Conservation (phyloP, 2,329 filamentous ascomycete species). For the Metarhizium sp. region DNA sequence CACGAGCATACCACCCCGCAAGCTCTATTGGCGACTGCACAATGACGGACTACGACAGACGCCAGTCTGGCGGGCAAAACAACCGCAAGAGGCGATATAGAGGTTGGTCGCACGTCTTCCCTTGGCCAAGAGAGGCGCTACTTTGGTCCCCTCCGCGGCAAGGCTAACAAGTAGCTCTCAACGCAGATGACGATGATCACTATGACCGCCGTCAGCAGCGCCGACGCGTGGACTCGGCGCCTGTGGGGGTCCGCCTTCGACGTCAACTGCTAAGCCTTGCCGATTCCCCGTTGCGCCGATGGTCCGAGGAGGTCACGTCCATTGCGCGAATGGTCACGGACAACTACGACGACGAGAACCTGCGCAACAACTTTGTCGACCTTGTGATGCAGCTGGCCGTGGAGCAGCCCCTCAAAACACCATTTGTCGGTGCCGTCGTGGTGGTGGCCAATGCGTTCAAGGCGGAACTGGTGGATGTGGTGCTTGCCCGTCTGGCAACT, state of each 20-base stretch:
- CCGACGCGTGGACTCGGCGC: slow-evolving; percentile 61
- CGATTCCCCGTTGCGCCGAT: slow-evolving; percentile 69
- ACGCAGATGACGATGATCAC: slow-evolving; percentile 62
- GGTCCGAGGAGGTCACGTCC: slow-evolving; percentile 66
- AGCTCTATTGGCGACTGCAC: not conserved
- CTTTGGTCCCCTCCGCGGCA: not conserved
- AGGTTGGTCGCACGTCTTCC: slow-evolving; percentile 44
- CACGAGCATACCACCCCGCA: not conserved
- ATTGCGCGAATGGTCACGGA: slow-evolving; percentile 72
- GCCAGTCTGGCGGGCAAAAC: slow-evolving; percentile 43
- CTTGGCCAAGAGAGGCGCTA: no score
- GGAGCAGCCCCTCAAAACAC: slow-evolving; percentile 97
- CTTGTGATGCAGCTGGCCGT: slow-evolving; percentile 66
- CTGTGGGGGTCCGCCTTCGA: slow-evolving; percentile 61
- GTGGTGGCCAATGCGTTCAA: slow-evolving; percentile 71
- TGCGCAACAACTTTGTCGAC: slow-evolving; percentile 63
- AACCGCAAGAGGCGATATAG: slow-evolving; percentile 70
- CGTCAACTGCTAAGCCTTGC: slow-evolving; percentile 73
- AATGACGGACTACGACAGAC: slow-evolving; percentile 49
- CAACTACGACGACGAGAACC: slow-evolving; percentile 75
- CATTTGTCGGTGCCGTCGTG: slow-evolving; percentile 79
- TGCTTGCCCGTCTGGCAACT: slow-evolving; percentile 54
- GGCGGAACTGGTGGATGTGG: slow-evolving; percentile 61
- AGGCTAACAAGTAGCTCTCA: slow-evolving; percentile 2
- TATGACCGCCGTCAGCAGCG: slow-evolving; percentile 65